Conservation (phyloP, 2,329 filamentous ascomycete species). For the Cladosporium sp. region DNA sequence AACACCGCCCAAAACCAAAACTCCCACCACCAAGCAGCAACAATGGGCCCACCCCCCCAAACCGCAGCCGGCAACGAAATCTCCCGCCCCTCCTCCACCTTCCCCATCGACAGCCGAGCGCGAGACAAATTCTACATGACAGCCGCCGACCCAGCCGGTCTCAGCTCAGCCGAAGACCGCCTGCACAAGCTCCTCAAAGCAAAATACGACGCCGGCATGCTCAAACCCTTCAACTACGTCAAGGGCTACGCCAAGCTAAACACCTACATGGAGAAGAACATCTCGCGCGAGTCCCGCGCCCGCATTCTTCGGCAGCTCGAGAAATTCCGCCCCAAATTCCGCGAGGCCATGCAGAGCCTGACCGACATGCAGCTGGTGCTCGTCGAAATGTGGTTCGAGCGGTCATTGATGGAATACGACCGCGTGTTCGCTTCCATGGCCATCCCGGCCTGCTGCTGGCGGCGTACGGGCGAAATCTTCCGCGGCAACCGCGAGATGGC, state of each 20-base stretch:
- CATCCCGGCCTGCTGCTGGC: conserved; percentile 95
- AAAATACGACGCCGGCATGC: conserved; percentile 90
- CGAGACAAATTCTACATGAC: conserved; percentile 92
- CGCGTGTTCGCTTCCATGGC: conserved; percentile 99
- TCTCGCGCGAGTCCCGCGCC: conserved; percentile 75
- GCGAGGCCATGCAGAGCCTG: conserved; percentile 86
- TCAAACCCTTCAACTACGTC: conserved; percentile 98
- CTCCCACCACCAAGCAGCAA: conserved; percentile 29
- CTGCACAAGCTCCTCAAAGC: conserved; percentile 92
- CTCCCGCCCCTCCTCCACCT: conserved; percentile 56
- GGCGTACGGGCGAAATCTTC: conserved; percentile 94
- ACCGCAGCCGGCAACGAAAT: conserved; percentile 50
- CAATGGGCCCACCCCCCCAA: conserved; percentile 33
- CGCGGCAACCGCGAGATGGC: conserved; percentile 98
- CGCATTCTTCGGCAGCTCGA: conserved; percentile 90
- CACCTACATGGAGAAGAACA: conserved; percentile 85
- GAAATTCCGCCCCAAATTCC: conserved; percentile 89
- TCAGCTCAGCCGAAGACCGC: conserved; percentile 81
- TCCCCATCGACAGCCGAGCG: conserved; percentile 61
- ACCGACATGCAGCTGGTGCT: conserved; percentile 92
- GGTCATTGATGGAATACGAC: conserved; percentile 94
- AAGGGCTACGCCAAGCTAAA: conserved; percentile 89
- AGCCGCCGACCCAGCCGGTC: conserved; percentile 86
- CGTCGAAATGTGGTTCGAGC: conserved; percentile 99
- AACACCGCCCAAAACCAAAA: conserved; percentile 12